Percentiles rank a stretch among this genome's conserved stretches.
phyloP scores from a whole-genome alignment of 768 basidiomycete genomes.

The Cubamyces lactineus region DNA sequence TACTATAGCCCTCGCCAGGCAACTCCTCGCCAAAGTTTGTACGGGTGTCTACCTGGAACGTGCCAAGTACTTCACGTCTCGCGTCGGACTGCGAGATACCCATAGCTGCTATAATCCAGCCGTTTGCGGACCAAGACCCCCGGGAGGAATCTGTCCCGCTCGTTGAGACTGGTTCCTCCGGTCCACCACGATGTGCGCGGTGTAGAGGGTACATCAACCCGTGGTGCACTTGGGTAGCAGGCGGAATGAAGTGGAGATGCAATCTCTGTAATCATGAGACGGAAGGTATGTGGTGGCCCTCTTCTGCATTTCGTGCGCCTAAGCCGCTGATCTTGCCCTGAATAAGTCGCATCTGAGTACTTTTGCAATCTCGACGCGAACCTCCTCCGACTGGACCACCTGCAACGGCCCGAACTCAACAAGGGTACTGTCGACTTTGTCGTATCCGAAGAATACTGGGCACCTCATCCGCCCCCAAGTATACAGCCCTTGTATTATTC shows the following conservation, averaged over 20 bases:
- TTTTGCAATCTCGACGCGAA: slow-evolving; percentile 83
- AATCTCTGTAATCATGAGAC: slow-evolving; percentile 87
- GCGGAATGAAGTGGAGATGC: slow-evolving; percentile 88
- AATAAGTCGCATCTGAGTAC: slow-evolving; percentile 75
- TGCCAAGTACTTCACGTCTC: slow-evolving; percentile 81
- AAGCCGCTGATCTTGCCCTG: slow-evolving; percentile 1
- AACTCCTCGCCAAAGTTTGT: slow-evolving; percentile 93
- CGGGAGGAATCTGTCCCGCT: slow-evolving; percentile 81
- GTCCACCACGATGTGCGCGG: slow-evolving; percentile 81
- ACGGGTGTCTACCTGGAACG: slow-evolving; percentile 86
- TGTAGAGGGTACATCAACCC: slow-evolving; percentile 94
- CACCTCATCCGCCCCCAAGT: slow-evolving; percentile 62
- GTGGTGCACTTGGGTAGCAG: slow-evolving; percentile 85
- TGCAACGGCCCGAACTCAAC: slow-evolving; percentile 81
- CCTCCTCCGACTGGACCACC: slow-evolving; percentile 77
- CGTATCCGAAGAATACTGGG: slow-evolving; percentile 83
- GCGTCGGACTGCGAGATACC: slow-evolving; percentile 84
- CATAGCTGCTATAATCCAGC: slow-evolving; percentile 83
- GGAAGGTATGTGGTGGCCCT: slow-evolving; percentile 60
- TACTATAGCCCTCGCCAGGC: slow-evolving; percentile 43
- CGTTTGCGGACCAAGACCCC: slow-evolving; percentile 81
- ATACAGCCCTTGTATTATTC: slow-evolving; percentile 58
- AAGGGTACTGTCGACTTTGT: slow-evolving; percentile 92
- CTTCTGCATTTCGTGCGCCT: slow-evolving; percentile 11
- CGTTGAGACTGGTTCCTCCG: slow-evolving; percentile 68